Evolutionary conservation across 768 basidiomycete species (phyloP).

Genomic region (Gymnopilus junonius): DNA sequence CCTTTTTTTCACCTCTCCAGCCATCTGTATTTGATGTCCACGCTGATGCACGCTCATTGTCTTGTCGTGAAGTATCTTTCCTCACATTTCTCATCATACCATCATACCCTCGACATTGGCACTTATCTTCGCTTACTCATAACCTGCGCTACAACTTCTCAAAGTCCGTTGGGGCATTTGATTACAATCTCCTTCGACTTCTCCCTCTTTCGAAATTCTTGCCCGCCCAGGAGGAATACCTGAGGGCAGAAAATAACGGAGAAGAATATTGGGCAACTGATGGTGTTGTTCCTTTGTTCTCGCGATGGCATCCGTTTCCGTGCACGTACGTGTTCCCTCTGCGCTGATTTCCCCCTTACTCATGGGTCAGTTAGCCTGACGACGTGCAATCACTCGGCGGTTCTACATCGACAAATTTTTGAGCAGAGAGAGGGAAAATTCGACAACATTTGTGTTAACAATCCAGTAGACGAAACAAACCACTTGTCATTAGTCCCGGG

Average conservation of each 20-base stretch:
- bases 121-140: conserved; percentile 8
- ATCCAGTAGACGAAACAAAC: conserved; percentile 32
- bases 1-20: conserved; percentile 48
- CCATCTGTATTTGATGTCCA: conserved; percentile 44
- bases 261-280: conserved; percentile 48
- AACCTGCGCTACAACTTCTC: conserved; percentile 26
- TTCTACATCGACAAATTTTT: background rate
- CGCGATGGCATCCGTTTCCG: conserved; percentile 52
- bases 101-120: conserved; percentile 9
- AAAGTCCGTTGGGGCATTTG: conserved; percentile 37
- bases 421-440: background rate
- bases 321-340: conserved; percentile 38
- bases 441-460: conserved; percentile 26
- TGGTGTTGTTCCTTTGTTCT: conserved; percentile 53
- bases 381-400: conserved; percentile 12
- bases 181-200: conserved; percentile 38
- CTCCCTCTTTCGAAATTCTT: conserved; percentile 40
- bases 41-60: conserved; percentile 44
- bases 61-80: conserved; percentile 42
- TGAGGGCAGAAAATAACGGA: conserved; percentile 17
- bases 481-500: conserved; percentile 46
- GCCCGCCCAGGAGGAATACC: conserved; percentile 3
- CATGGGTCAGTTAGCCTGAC: conserved; percentile 5
- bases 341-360: background rate
- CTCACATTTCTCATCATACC: conserved; percentile 30